Base-by-base conservation (phyloP, 371 early-diverging fungal genomes). In the Massospora cicadina region DNA sequence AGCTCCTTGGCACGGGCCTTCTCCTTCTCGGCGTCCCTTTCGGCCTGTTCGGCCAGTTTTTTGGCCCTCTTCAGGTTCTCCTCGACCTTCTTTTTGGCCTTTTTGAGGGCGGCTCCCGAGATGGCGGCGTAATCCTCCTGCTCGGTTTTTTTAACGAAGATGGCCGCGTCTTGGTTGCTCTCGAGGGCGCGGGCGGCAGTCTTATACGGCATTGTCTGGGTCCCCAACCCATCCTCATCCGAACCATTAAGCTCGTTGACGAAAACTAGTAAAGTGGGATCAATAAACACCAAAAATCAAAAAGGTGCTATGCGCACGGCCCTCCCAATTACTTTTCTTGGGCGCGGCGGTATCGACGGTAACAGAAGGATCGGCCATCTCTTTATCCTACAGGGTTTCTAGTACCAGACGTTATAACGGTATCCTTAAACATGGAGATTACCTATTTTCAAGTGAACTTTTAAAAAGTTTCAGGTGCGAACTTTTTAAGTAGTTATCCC, bases 21-120 rank as follows among this genome's bases (percentile, higher is more conserved):
- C 25, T 75, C 79, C 72, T 89, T 86, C 27, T 78, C 79, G 59
- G 79, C 82, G 72, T 81, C 79, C 70, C 84, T 86, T 65, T 75
- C 71, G 67, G 76, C 75, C 68, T 77, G 81, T 70, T 89, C 90
- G 43, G 77, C 80, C 25, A 74, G 74, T 76, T 88, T 85, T 75
- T 85, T 80, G 27, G 83, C 77, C 70, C 86, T 85, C 72, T 79
- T 81, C 67, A 78, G 77, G 33, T 79, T 74, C 72, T 85, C 86
- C 64, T 77, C 86, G 62, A 81, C 76, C 33, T 83, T 78, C 77
- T 89, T 89, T 68, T 87, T 81, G 29, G 88, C 92, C 79, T 98
- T 98, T 81, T 94, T 95, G 66, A 86, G 70, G 26, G 93, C 94
- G 65, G 94, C 84, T 54, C 86, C 88, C 24, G 93, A 87, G 67